Evolutionary conservation across 345 rosid species (phyloP), one percentile per base, ranked within the genome.

Genomic region (Luvunga scandens): DNA sequence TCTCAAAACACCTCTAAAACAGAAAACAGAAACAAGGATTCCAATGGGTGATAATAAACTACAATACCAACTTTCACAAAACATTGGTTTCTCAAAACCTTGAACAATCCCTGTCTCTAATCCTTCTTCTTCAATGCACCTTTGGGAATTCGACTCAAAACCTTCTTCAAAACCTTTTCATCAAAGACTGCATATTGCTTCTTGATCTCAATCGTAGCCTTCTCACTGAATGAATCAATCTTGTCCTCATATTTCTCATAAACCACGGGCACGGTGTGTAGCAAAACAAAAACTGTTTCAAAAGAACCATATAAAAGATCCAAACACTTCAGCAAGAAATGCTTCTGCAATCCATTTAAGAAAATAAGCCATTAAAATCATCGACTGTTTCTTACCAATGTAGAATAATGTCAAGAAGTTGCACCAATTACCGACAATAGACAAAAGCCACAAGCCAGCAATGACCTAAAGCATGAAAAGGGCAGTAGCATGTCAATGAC

Each of bases 221-320:
- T 96, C 92, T 92, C 97, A 30, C 87, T 88, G 68, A 89, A 88
- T 5, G 91, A 84, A 76, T 96, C 99, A 4, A 94, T 87, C 80
- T 91, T 81, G 84, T 96, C 98, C 75, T 91, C 99, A 7, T 89
- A 92, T 79, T 89, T 94, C 91, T 96, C 98, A 25, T 96, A 96
- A 18, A 88, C 48, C 63, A 91, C 87, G 0, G 98, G 99, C 7
- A 91, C 85, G 0, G 98, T 90, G 77, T 81, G 86, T 31, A 92
- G 86, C 77, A 90, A 68, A 10, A 96, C 87, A 71, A 94, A 85
- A 69, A 68, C 99, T 96, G 95, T 59, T 66, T 65, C 57, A 25
- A 36, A 45, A 4, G 18, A 45, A 63, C 25, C 18, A 25, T 3
- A 30, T 13, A 24, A 27, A 62, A 19, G 67, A 31, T 9, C 9